A percentile compares a stretch with the other conserved stretches of the same genome.
These are phyloP conservation scores for Candolleomyces eurysporus DNA, from an alignment of 768 basidiomycete species.

Conservation along the genomic window DNA sequence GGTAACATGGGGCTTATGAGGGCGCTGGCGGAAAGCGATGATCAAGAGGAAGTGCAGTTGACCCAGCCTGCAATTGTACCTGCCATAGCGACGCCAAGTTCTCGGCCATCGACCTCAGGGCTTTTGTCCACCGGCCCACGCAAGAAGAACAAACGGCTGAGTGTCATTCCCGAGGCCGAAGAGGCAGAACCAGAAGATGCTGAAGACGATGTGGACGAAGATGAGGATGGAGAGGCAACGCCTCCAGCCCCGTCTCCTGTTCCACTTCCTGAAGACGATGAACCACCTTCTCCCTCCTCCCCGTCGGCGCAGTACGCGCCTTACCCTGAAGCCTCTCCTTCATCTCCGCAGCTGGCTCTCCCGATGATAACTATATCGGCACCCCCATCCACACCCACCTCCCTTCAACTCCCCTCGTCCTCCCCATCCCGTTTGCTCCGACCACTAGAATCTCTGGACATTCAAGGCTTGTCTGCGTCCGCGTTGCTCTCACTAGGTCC, in stretches of 20 bases:
- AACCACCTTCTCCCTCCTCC: background rate
- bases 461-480: slow-evolving; percentile 27
- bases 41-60: background rate
- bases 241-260: background rate
- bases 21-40: slow-evolving; percentile 25
- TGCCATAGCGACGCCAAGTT: background rate
- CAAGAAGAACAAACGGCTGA: slow-evolving; percentile 2
- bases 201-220: background rate
- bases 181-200: slow-evolving; percentile 7
- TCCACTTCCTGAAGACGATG: background rate
- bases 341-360: slow-evolving; percentile 18
- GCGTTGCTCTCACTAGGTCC: slow-evolving; percentile 25
- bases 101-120: background rate
- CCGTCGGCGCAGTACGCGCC: background rate
- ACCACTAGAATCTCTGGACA: slow-evolving; percentile 34
- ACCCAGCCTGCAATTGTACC: background rate
- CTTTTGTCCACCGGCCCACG: background rate
- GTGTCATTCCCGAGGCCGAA: slow-evolving; percentile 1
- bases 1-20: slow-evolving; percentile 33
- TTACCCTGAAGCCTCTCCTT: background rate
- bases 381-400: slow-evolving; percentile 12
- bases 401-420: slow-evolving; percentile 4
- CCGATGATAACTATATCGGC: slow-evolving; percentile 16
- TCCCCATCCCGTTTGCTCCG: slow-evolving; percentile 12
- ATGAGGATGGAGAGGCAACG: background rate